Evolutionary conservation across 257 asterid genomes (phyloP).

Genomic region (Solanum chiquidenum): DNA sequence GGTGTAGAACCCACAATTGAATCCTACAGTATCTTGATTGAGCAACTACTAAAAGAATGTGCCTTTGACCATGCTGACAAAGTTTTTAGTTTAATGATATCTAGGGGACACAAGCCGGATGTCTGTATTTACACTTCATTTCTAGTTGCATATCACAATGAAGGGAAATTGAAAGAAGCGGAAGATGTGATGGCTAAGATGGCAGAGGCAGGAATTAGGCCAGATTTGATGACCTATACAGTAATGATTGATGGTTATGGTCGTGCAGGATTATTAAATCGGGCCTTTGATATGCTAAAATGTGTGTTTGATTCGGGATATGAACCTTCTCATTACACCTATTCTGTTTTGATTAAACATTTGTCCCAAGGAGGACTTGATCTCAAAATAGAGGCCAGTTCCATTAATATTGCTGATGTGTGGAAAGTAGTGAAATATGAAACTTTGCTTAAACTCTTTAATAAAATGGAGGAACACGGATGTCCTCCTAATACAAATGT

Average conservation of each 20-base stretch:
- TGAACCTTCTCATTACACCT: slow-evolving; percentile 60
- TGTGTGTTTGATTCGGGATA: slow-evolving; percentile 48
- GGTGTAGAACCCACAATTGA: slow-evolving; percentile 45
- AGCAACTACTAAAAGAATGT: slow-evolving; percentile 47
- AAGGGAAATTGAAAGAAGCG: slow-evolving; percentile 58
- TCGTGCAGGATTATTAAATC: slow-evolving; percentile 40
- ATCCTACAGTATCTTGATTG: slow-evolving; percentile 51
- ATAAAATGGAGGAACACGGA: slow-evolving; percentile 50
- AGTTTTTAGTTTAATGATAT: slow-evolving; percentile 33
- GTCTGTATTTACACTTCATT: slow-evolving; percentile 65
- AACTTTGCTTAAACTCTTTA: slow-evolving; percentile 38
- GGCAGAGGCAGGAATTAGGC: slow-evolving; percentile 36
- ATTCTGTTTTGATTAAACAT: slow-evolving; percentile 57
- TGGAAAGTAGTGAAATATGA: slow-evolving; percentile 58
- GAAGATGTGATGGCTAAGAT: slow-evolving; percentile 47
- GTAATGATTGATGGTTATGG: slow-evolving; percentile 72
- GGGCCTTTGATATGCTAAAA: slow-evolving; percentile 41
- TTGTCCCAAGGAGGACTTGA: slow-evolving; percentile 20
- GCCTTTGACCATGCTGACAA: slow-evolving; percentile 46
- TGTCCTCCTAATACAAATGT: slow-evolving; percentile 35
- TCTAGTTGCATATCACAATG: slow-evolving; percentile 69
- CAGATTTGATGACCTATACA: slow-evolving; percentile 59
- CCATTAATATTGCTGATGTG: slow-evolving; percentile 50
- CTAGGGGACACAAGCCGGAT: slow-evolving; percentile 51
- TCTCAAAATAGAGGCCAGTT: not conserved